A percentile compares a stretch with the other conserved stretches of the same genome.
Evolutionary conservation across 1,284 basidiomycete genomes (phyloP).

Genomic region (Exobasidium cylindrosporum): DNA sequence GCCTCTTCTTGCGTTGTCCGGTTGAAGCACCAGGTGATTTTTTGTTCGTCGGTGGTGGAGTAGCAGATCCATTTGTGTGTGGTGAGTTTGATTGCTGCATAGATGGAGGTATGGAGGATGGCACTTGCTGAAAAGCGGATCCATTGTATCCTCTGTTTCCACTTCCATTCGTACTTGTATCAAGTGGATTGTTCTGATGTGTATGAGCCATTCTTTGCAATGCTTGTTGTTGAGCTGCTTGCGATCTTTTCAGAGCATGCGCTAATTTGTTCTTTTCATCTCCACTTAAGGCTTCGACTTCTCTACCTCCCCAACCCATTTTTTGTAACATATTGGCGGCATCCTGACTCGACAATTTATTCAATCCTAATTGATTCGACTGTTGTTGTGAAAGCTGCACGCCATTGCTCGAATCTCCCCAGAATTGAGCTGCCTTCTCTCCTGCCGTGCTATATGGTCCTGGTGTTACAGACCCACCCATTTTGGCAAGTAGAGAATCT

Average conservation of each 20-base stretch:
- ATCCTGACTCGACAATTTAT: background rate
- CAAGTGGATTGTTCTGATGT: background rate
- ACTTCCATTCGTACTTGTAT: background rate
- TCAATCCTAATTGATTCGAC: background rate
- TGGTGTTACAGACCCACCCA: background rate
- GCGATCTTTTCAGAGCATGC: background rate
- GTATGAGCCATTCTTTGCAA: background rate
- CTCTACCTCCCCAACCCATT: conserved; percentile 9
- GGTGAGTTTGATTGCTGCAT: background rate
- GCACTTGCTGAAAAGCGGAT: background rate
- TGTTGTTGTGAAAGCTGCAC: background rate
- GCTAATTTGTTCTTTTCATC: conserved; percentile 4
- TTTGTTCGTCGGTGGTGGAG: background rate
- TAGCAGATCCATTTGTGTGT: background rate
- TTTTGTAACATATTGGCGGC: background rate
- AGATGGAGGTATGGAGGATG: background rate
- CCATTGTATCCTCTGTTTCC: background rate
- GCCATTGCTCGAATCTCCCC: background rate
- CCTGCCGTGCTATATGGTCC: background rate
- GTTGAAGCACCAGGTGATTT: background rate
- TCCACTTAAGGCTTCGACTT: conserved; percentile 1
- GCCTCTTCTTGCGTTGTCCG: background rate
- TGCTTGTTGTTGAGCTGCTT: conserved; percentile 4
- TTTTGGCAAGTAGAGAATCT: too few relatives aligned
- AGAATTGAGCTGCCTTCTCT: background rate